Evolutionary conservation across 257 asterid genomes (phyloP), one percentile per base, ranked within the genome.

Genomic region (Linderniella brevidens): DNA sequence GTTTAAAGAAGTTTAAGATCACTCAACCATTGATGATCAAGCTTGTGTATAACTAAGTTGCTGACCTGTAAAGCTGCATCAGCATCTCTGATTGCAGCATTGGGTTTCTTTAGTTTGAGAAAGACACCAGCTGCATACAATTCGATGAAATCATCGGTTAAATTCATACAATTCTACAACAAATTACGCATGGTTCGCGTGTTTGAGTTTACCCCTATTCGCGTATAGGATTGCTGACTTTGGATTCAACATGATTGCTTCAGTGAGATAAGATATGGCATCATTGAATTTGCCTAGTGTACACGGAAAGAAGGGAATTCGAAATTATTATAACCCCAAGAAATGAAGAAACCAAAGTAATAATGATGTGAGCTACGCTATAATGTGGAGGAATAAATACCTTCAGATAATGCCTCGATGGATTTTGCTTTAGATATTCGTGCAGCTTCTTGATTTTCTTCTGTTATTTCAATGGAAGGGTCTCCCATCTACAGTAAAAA

Each of bases 71-170:
- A 61, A 53, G 94, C 88, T 13, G 82, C 92, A 70, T 78, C 74
- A 54, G 93, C 86, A 64, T 82, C 93, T 61, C 82, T 63, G 50
- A 70, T 77, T 32, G 93, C 93, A 43, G 85, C 94, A 69, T 77
- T 86, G 50, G 93, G 90, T 59, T 76, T 86, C 61, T 67, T 79
- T 69, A 76, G 56, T 59, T 79, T 82, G 55, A 72, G 45, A 48
- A 62, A 86, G 41, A 69, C 71, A 49, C 64, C 62, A 9, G 79
- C 93, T 75, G 85, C 57, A 48, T 13, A 42, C 18, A 48, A 49
- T 15, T 35, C n/a, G 32, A 64, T 52, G 41, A 39, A 63, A 44
- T 38, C 63, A 16, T 0, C 59, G 35, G 13, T 52, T 29, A 51
- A 45, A 2, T 9, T 46, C 32, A 18, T 3, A 4, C 11, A 15